Evolutionary conservation across 148 eudicot genomes (phyloP).

Genomic region (Arbutus unedo): DNA sequence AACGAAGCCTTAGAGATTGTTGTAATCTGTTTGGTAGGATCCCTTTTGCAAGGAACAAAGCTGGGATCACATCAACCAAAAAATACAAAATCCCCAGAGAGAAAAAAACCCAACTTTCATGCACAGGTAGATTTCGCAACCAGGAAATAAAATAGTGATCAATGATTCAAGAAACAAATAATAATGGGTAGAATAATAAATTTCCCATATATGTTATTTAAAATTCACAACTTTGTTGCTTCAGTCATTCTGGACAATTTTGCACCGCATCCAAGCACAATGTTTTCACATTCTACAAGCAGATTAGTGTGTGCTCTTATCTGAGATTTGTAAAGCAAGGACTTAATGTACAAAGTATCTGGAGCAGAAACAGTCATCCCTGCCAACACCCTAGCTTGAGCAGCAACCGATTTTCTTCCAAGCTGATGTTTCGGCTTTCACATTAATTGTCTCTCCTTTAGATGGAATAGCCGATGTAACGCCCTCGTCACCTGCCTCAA

Average conservation of each 20-base stretch:
- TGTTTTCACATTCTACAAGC: conserved; percentile 1
- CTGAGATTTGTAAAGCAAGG: neutral
- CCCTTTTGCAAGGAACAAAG: no score
- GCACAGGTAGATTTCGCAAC: neutral
- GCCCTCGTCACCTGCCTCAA: conserved; percentile 66
- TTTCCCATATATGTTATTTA: neutral
- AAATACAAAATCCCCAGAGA: neutral
- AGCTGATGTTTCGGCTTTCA: conserved; percentile 50
- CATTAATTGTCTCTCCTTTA: conserved; percentile 60
- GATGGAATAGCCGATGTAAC: conserved; percentile 54
- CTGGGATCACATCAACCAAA: no score
- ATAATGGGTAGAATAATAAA: neutral
- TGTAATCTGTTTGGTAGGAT: no score
- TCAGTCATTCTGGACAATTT: neutral
- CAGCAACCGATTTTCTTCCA: conserved; percentile 77
- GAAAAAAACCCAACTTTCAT: neutral
- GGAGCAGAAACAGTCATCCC: neutral
- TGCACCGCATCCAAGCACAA: neutral
- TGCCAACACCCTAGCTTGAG: conserved; percentile 41
- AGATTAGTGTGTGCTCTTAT: neutral
- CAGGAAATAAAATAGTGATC: neutral
- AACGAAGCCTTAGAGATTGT: no score
- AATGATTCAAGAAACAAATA: neutral
- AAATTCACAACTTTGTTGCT: neutral
- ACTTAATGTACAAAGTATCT: conserved; percentile 5